These are phyloP conservation scores for Starmerella cellae DNA, from an alignment of 805 yeast genomes.

Conservation along the genomic window DNA sequence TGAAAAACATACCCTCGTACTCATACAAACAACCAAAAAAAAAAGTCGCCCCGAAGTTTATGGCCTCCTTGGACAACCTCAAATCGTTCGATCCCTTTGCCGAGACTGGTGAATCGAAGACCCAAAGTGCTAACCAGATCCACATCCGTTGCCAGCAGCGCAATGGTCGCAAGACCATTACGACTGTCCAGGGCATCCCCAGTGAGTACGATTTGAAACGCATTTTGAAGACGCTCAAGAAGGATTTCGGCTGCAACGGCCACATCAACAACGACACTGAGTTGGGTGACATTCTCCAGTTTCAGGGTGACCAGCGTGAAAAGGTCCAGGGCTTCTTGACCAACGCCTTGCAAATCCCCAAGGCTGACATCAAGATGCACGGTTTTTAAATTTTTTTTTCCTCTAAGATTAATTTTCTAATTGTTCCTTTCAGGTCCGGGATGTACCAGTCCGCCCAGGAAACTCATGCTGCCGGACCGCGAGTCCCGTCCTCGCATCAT, in stretches of 20 bases:
- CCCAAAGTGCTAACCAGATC: slow-evolving; percentile 88
- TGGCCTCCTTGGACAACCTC: slow-evolving; percentile 65
- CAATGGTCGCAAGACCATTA: slow-evolving; percentile 96
- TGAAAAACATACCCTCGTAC: background rate
- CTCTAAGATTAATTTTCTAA: no score
- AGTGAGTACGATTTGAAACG: slow-evolving; percentile 88
- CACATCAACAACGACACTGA: slow-evolving; percentile 93
- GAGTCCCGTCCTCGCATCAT: no score
- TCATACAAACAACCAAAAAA: background rate
- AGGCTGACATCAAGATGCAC: slow-evolving; percentile 94
- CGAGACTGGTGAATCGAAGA: slow-evolving; percentile 98
- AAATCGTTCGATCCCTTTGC: slow-evolving; percentile 81
- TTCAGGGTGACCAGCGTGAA: slow-evolving; percentile 98
- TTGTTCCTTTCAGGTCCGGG: no score
- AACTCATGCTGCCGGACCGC: no score
- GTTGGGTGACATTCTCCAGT: slow-evolving; percentile 90
- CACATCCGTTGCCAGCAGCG: slow-evolving; percentile 98
- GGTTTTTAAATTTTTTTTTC: slow-evolving; percentile 57
- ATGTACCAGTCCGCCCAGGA: no score
- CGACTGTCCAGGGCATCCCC: slow-evolving; percentile 97
- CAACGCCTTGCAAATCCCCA: slow-evolving; percentile 72
- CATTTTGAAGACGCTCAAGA: slow-evolving; percentile 83
- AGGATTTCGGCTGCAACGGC: slow-evolving; percentile 98
- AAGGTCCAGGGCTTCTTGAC: slow-evolving; percentile 89
- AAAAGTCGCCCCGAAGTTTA: slow-evolving; percentile 25